Evolutionary conservation across 345 rosid species (phyloP).

Genomic region (Euphorbia lathyris): DNA sequence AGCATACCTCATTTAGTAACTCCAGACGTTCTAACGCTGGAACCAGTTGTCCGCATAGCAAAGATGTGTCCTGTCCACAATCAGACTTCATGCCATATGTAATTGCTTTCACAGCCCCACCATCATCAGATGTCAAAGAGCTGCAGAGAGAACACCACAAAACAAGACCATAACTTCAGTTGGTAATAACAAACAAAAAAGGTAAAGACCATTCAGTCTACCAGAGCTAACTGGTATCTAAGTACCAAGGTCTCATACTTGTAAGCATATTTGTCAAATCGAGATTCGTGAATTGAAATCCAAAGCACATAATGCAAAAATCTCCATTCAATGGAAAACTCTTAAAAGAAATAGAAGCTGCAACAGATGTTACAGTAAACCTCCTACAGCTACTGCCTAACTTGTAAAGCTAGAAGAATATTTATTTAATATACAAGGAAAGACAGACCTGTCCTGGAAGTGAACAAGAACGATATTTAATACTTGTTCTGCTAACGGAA

Average conservation of each 20-base stretch:
- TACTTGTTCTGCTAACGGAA: constrained; percentile 70
- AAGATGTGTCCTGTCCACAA: constrained; percentile 38
- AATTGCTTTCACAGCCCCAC: constrained; percentile 29
- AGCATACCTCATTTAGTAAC: constrained; percentile 70
- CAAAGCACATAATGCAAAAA: neutral
- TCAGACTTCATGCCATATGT: constrained; percentile 44
- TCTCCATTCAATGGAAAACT: neutral
- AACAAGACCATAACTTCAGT: neutral
- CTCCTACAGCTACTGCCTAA: neutral
- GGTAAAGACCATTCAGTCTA: neutral
- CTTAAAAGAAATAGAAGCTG: neutral
- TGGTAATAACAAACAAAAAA: neutral
- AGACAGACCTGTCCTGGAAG: constrained; percentile 67
- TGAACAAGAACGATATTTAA: constrained; percentile 74
- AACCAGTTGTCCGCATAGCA: constrained; percentile 55
- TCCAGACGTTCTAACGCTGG: constrained; percentile 78
- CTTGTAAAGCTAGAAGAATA: neutral
- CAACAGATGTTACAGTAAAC: neutral
- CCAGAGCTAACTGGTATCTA: neutral
- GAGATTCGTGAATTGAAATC: no score
- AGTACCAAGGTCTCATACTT: neutral
- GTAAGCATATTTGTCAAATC: no score
- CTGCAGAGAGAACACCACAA: constrained; percentile 36
- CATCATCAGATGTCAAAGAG: constrained; percentile 35
- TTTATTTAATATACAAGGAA: neutral